Evolutionary conservation across 306 rosid genomes (phyloP), one percentile per base, ranked within the genome.

Genomic region (Dalbergia oliveri): DNA sequence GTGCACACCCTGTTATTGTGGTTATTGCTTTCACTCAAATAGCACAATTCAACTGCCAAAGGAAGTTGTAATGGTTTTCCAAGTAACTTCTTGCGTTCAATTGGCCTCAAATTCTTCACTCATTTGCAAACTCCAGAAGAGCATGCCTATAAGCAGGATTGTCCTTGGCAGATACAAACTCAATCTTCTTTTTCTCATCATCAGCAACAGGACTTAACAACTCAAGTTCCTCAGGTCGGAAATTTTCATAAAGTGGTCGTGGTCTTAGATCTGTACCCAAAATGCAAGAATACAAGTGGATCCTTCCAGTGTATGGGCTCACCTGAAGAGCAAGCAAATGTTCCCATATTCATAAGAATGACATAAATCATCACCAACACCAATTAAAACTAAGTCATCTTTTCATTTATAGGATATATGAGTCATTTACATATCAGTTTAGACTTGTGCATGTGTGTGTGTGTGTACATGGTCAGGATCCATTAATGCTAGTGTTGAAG

Each of bases 11-110:
- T 89, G 39, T 75, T 87, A 63, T 91, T 87, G 80, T 94, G 97
- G 90, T 90, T 88, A 76, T 44, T 86, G 88, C 89, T 84, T 91
- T 94, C 97, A 33, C 54, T 88, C 87, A 94, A 84, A 85, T 72
- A 94, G 86, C 97, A 89, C 80, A 93, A 72, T 80, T 94, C 99
- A 74, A 90, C 84, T 31, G 89, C 51, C 82, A 94, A 84, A 45
- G 99, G 99, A 81, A 93, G 95, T 72, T 94, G 99, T 82, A 94
- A 82, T 15, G 97, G 93, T 77, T 94, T 94, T 74, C 99, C 97
- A 35, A 79, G 86, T 84, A 94, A 76, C 89, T 90, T 94, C 77
- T 76, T 88, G 53, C 81, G 95, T 75, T 93, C 97, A 72, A 94
- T 86, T 47, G 99, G 82, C 84, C 99, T 90, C 75, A 94, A 78